These are phyloP conservation scores for Cyclostephanos tholiformis DNA, from an alignment of 108 stramenopile genomes.

Conservation along the genomic window DNA sequence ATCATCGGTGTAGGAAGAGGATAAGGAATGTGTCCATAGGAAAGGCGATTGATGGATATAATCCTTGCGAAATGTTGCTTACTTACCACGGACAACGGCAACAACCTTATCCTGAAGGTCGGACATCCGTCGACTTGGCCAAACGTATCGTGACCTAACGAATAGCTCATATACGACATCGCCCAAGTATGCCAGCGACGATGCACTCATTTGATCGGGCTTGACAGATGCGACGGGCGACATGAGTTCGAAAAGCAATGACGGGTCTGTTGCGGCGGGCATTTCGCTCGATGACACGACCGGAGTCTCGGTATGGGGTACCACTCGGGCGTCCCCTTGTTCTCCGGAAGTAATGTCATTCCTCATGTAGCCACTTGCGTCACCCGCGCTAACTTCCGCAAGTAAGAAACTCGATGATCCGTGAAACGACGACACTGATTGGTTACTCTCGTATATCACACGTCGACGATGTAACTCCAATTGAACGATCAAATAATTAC, in stretches of 20 bases:
- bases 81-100: constrained; percentile 74
- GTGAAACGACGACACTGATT: not conserved
- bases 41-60: not conserved
- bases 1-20: not conserved
- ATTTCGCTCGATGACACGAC: not conserved
- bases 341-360: not conserved
- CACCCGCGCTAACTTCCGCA: constrained; percentile 1
- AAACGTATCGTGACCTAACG: constrained; percentile 76
- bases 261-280: constrained; percentile 2
- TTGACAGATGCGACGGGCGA: constrained; percentile 36
- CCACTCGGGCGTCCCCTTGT: not conserved
- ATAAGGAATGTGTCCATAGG: not conserved
- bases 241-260: constrained; percentile 36
- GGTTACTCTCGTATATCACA: not conserved
- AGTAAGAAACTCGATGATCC: constrained; percentile 11
- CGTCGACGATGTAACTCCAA: not conserved
- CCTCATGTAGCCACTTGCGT: not conserved
- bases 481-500: not conserved
- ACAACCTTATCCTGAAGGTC: constrained; percentile 76
- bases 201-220: constrained; percentile 80
- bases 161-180: constrained; percentile 84
- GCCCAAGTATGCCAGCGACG: constrained; percentile 82
- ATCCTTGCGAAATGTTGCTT: not conserved
- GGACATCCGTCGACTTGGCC: constrained; percentile 75
- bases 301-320: not conserved